phyloP scores from a whole-genome alignment of 2,329 filamentous ascomycete genomes.

The Pseudofabraea citricarpa region DNA sequence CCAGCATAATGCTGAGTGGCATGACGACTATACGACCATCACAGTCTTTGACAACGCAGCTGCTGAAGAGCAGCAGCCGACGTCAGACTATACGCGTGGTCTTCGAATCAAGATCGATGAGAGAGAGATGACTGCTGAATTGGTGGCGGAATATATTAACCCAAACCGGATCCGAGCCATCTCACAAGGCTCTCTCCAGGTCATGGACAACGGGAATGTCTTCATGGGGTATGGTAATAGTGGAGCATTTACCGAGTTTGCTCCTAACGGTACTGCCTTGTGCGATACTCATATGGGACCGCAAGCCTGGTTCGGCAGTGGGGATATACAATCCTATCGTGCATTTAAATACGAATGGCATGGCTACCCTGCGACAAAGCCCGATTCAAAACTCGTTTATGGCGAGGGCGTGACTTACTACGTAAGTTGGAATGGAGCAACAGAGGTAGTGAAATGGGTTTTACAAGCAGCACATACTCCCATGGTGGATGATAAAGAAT shows the following conservation, averaged over 20 bases:
- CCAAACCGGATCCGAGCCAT: constrained; percentile 7
- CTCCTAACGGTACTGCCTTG: constrained; percentile 24
- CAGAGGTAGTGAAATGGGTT: constrained; percentile 39
- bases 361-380: constrained; percentile 26
- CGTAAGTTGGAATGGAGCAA: constrained; percentile 48
- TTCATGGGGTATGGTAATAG: constrained; percentile 9
- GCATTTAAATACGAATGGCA: constrained; percentile 32
- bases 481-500: neutral
- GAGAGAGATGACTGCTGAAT: constrained; percentile 5
- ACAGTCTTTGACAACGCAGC: constrained; percentile 9
- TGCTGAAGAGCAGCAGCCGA: neutral
- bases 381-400: constrained; percentile 28
- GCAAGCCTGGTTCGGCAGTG: constrained; percentile 12
- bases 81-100: neutral
- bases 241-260: constrained; percentile 7
- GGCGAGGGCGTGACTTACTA: constrained; percentile 31
- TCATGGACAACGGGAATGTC: constrained; percentile 9
- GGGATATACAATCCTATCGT: constrained; percentile 31
- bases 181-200: constrained; percentile 11
- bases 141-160: constrained; percentile 3
- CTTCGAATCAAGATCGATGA: constrained; percentile 4
- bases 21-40: constrained; percentile 4
- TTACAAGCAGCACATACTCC: constrained; percentile 30
- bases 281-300: constrained; percentile 32
- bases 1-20: constrained; percentile 41